Evolutionary conservation across 2,329 filamentous ascomycete genomes (phyloP).

Genomic region (Pseudogymnoascus sp.): DNA sequence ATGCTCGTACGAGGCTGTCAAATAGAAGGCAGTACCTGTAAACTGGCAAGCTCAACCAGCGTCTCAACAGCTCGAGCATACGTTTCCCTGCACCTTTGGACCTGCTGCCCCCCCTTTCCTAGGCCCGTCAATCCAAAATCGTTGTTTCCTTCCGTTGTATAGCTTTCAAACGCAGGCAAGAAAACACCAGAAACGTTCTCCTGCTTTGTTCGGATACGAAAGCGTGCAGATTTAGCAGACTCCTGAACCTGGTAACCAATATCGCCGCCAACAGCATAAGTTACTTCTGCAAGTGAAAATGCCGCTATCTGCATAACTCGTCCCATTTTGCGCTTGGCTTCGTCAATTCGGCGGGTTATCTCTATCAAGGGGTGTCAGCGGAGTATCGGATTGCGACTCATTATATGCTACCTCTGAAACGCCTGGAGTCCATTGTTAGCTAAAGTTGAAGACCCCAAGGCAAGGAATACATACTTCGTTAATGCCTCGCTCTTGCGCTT

Average conservation of each 20-base stretch:
- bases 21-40: conserved; percentile 52
- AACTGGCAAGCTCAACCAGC: conserved; percentile 83
- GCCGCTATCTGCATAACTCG: conserved; percentile 98
- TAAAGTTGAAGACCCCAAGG: conserved; percentile 16
- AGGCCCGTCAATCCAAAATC: conserved; percentile 94
- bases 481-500: conserved; percentile 98
- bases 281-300: conserved; percentile 94
- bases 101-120: conserved; percentile 94
- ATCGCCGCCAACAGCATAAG: conserved; percentile 90
- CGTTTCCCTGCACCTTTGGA: conserved; percentile 88
- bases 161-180: conserved; percentile 88
- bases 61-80: conserved; percentile 95
- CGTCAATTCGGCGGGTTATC: conserved; percentile 93
- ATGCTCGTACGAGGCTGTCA: background rate
- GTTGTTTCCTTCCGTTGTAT: conserved; percentile 77
- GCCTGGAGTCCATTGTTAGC: conserved; percentile 42
- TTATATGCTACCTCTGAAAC: conserved; percentile 67
- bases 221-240: conserved; percentile 84
- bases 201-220: conserved; percentile 88
- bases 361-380: conserved; percentile 45
- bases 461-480: conserved; percentile 63
- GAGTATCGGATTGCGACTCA: background rate
- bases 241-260: conserved; percentile 97
- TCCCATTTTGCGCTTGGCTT: conserved; percentile 98
- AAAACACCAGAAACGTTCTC: conserved; percentile 98